These are phyloP conservation scores for Amborella trichopoda DNA, from an alignment of 164 flowering plant species.

Conservation along the genomic window DNA sequence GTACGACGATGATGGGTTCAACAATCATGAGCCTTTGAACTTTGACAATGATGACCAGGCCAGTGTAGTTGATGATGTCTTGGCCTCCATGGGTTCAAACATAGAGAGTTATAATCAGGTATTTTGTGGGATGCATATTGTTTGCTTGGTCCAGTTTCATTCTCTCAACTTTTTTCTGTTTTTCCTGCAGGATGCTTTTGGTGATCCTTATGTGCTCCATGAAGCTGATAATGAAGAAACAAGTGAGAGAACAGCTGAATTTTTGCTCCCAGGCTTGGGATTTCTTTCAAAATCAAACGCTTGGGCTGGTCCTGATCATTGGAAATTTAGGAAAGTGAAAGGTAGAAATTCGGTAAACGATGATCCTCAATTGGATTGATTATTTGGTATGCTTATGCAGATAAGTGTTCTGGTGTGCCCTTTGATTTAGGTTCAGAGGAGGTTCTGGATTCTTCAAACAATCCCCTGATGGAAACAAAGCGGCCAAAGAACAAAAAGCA, in stretches of 20 bases:
- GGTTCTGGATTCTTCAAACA: constrained; percentile 26
- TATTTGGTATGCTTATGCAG: neutral
- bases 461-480: constrained; percentile 31
- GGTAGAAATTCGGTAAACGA: constrained; percentile 20
- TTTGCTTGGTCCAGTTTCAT: too few species aligned
- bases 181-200: neutral
- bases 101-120: constrained; percentile 46
- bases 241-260: constrained; percentile 44
- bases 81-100: constrained; percentile 21
- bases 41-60: constrained; percentile 52
- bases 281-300: constrained; percentile 62
- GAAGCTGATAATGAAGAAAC: constrained; percentile 40
- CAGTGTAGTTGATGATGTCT: constrained; percentile 31
- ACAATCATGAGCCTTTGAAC: constrained; percentile 22
- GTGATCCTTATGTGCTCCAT: constrained; percentile 10
- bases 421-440: constrained; percentile 33
- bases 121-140: too few species aligned
- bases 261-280: constrained; percentile 51
- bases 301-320: constrained; percentile 99
- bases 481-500: constrained; percentile 42
- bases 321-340: constrained; percentile 78
- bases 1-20: constrained; percentile 24
- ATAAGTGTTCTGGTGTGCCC: neutral
- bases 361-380: neutral
- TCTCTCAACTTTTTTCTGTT: too few species aligned